Percentiles rank a stretch among this genome's conserved stretches.
Evolutionary conservation across 441 rosid genomes (phyloP).

Genomic region (Cnidoscolus chayamansa): DNA sequence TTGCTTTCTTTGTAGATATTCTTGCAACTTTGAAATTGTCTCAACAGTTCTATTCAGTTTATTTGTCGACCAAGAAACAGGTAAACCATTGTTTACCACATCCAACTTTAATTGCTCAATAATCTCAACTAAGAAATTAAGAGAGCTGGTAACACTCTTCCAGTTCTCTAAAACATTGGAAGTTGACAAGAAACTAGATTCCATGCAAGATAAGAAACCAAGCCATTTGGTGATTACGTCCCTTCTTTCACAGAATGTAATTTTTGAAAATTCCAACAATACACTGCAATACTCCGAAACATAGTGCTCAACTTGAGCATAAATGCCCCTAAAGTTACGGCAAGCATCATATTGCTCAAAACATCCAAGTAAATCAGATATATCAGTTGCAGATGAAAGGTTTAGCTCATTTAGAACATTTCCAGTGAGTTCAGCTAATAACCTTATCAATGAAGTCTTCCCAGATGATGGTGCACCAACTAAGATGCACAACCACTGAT

Average conservation of each 20-base stretch:
- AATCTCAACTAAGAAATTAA: slow-evolving; percentile 51
- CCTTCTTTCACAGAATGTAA: slow-evolving; percentile 39
- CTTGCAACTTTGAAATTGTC: slow-evolving; percentile 60
- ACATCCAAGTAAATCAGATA: slow-evolving; percentile 94
- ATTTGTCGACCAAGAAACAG: slow-evolving; percentile 52
- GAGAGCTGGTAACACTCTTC: slow-evolving; percentile 38
- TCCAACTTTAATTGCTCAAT: slow-evolving; percentile 48
- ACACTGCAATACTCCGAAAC: slow-evolving; percentile 65
- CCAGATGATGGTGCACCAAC: slow-evolving; percentile 92
- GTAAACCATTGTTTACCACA: slow-evolving; percentile 37
- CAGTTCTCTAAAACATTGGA: slow-evolving; percentile 31
- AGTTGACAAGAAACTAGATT: slow-evolving; percentile 38
- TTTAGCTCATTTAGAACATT: slow-evolving; percentile 71
- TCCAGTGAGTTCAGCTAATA: slow-evolving; percentile 83
- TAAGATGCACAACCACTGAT: slow-evolving; percentile 90
- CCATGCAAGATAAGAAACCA: slow-evolving; percentile 47
- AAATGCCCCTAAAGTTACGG: slow-evolving; percentile 59
- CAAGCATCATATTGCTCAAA: slow-evolving; percentile 93
- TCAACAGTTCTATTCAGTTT: slow-evolving; percentile 50
- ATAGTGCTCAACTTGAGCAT: slow-evolving; percentile 60
- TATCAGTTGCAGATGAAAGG: slow-evolving; percentile 94
- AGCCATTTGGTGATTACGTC: slow-evolving; percentile 66
- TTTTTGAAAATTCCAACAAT: slow-evolving; percentile 48
- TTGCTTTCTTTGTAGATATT: slow-evolving; percentile 38
- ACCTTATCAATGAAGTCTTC: slow-evolving; percentile 88